Evolutionary conservation across 1,284 basidiomycete species (phyloP).

Genomic region (Marasmius tenuissimus): DNA sequence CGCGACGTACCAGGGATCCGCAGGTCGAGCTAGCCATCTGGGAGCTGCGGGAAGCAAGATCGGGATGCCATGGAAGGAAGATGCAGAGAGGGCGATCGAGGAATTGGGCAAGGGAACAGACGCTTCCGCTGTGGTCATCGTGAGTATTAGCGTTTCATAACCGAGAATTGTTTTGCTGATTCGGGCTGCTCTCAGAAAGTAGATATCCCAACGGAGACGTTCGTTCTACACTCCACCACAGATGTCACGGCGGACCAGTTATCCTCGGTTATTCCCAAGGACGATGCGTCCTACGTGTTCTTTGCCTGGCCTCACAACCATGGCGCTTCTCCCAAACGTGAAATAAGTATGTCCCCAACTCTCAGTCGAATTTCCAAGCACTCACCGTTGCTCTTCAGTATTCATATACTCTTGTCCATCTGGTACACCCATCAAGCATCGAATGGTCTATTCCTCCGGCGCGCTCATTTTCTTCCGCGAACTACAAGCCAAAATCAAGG

Average conservation of each 20-base stretch:
- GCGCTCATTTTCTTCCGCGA: conserved; percentile 55
- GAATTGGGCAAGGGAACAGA: conserved; percentile 51
- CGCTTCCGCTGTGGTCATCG: conserved; percentile 62
- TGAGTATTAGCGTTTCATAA: conserved; percentile 34
- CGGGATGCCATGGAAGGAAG: conserved; percentile 63
- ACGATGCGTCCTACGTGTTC: conserved; percentile 69
- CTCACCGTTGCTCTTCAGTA: conserved; percentile 39
- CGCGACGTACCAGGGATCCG: conserved; percentile 56
- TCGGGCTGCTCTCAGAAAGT: conserved; percentile 49
- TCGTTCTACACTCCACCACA: conserved; percentile 42
- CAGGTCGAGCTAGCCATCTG: conserved; percentile 53
- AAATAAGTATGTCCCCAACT: conserved; percentile 48
- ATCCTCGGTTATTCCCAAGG: conserved; percentile 46
- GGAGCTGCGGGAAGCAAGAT: conserved; percentile 41
- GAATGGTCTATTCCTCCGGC: conserved; percentile 86
- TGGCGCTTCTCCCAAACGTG: conserved; percentile 40
- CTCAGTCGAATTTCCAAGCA: background rate
- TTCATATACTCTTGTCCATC: conserved; percentile 90
- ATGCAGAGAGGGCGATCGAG: conserved; percentile 63
- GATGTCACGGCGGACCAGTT: conserved; percentile 45
- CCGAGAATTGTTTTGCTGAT: background rate
- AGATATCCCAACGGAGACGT: conserved; percentile 56
- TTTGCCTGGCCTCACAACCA: conserved; percentile 66
- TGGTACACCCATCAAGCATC: conserved; percentile 73
- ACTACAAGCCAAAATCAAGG: conserved; percentile 50